phyloP scores from a whole-genome alignment of 768 basidiomycete species.

The Xerocomellus chrysenteron region DNA sequence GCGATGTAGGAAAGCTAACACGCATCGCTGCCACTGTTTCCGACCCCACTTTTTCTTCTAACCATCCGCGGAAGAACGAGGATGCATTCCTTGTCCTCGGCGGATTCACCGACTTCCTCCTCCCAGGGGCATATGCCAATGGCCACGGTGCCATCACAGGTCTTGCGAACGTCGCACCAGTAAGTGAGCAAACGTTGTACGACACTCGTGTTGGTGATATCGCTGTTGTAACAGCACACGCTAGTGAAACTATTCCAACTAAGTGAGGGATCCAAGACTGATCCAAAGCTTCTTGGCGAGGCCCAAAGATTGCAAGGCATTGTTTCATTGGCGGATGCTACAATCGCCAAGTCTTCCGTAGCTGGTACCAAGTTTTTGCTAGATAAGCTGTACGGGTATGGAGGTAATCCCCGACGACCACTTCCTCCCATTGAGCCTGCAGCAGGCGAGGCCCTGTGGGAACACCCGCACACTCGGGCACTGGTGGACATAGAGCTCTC shows the following conservation, averaged over 20 bases:
- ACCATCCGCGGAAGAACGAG: constrained; percentile 66
- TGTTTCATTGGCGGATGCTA: constrained; percentile 76
- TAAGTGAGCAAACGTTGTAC: constrained; percentile 31
- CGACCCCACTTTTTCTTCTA: constrained; percentile 49
- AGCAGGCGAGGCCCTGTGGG: constrained; percentile 63
- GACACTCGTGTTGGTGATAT: neutral
- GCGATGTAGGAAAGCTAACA: constrained; percentile 88
- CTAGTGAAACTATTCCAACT: constrained; percentile 61
- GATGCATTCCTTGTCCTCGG: constrained; percentile 80
- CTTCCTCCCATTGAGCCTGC: constrained; percentile 61
- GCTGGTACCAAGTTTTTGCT: constrained; percentile 82
- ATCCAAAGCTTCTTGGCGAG: constrained; percentile 59
- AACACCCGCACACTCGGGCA: constrained; percentile 69
- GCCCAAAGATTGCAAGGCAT: constrained; percentile 78
- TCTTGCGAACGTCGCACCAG: constrained; percentile 81
- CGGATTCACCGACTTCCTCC: constrained; percentile 82
- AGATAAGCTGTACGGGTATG: constrained; percentile 76
- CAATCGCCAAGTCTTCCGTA: constrained; percentile 73
- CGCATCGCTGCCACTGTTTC: constrained; percentile 74
- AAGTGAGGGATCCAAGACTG: constrained; percentile 52
- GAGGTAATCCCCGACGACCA: constrained; percentile 76
- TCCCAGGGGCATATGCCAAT: constrained; percentile 67
- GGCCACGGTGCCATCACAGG: constrained; percentile 91
- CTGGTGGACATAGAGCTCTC: constrained; percentile 63
- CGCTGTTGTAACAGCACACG: constrained; percentile 45